Evolutionary conservation across 768 basidiomycete genomes (phyloP).

Genomic region (Podaxis carcinomalis): DNA sequence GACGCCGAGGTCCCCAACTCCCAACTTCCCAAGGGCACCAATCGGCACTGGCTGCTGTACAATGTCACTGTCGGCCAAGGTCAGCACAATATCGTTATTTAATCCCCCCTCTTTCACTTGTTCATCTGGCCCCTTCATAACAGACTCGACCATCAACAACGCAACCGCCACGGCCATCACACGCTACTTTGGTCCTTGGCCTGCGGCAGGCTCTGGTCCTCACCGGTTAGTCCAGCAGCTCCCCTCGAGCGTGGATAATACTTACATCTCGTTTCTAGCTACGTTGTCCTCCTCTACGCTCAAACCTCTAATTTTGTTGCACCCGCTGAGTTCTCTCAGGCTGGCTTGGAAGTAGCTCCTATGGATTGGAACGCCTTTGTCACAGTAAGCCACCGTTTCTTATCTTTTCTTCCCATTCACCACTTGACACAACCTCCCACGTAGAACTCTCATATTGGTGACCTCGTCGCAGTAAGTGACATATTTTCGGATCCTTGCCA

Average conservation of each 20-base stretch:
- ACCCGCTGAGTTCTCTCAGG: conserved; percentile 48
- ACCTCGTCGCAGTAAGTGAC: conserved; percentile 8
- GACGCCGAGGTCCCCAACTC: conserved; percentile 69
- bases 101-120: neutral
- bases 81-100: conserved; percentile 25
- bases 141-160: conserved; percentile 37
- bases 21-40: conserved; percentile 53
- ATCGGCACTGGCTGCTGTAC: conserved; percentile 81
- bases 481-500: neutral
- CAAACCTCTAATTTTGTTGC: conserved; percentile 63
- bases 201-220: conserved; percentile 63
- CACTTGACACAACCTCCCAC: neutral
- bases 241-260: neutral
- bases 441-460: conserved; percentile 9
- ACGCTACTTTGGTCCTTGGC: conserved; percentile 67
- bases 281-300: conserved; percentile 59
- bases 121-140: neutral
- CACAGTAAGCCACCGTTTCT: neutral
- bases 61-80: conserved; percentile 38
- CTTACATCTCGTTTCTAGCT: conserved; percentile 35
- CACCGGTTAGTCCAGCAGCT: conserved; percentile 51
- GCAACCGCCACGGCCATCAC: conserved; percentile 49
- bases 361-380: conserved; percentile 44
- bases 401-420: neutral
- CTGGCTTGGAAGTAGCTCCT: conserved; percentile 46